Conservation (phyloP, 2,329 filamentous ascomycete genomes). For the Cladosporium halotolerans region DNA sequence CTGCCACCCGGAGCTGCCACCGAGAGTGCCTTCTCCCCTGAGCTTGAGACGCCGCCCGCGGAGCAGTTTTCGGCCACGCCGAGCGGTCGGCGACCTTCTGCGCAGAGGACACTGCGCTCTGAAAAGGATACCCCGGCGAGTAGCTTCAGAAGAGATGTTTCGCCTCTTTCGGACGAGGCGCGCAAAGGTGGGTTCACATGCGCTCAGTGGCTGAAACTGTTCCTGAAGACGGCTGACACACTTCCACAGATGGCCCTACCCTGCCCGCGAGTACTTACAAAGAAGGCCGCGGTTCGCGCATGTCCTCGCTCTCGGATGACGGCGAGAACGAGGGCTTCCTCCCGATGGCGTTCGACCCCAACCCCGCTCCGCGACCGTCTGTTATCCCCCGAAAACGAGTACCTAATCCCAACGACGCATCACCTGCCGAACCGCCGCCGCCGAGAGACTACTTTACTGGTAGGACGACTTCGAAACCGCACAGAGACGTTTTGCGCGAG, state of each 20-base stretch:
- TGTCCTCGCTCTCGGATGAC: conserved; percentile 55
- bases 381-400: conserved; percentile 23
- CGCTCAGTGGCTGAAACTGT: conserved; percentile 21
- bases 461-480: conserved; percentile 27
- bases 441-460: conserved; percentile 41
- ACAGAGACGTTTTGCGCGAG: conserved; percentile 36
- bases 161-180: conserved; percentile 31
- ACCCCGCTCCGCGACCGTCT: conserved; percentile 26
- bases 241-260: conserved; percentile 51
- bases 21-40: conserved; percentile 54
- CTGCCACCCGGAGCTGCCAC: conserved; percentile 70
- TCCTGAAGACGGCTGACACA: conserved; percentile 12
- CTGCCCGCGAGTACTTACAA: conserved; percentile 72
- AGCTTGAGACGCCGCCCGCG: conserved; percentile 51
- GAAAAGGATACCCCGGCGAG: conserved; percentile 23
- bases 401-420: conserved; percentile 19
- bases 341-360: conserved; percentile 48
- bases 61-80: conserved; percentile 61
- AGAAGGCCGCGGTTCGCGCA: conserved; percentile 67
- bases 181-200: conserved; percentile 26
- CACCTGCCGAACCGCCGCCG: conserved; percentile 20
- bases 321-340: conserved; percentile 52
- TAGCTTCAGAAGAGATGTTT: conserved; percentile 28
- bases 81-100: conserved; percentile 61
- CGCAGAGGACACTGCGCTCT: conserved; percentile 21